Evolutionary conservation across 306 rosid genomes (phyloP), one percentile per base, ranked within the genome.

Genomic region (Psophocarpus tetragonolobus): DNA sequence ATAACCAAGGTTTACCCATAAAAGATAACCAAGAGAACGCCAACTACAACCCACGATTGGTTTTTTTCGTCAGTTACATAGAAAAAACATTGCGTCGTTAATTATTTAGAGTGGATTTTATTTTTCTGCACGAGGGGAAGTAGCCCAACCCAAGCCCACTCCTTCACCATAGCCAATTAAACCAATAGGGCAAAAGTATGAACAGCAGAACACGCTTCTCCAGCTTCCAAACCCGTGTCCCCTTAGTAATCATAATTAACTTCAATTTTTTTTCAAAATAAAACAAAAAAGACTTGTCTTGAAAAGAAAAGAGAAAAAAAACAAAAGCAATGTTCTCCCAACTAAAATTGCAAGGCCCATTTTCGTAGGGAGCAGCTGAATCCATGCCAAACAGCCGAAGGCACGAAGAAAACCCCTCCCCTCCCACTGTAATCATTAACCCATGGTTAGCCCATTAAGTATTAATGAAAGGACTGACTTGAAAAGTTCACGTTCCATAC

Each of bases 391-490:
- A n/a, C n/a, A n/a, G n/a, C n/a, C n/a, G n/a, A n/a, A n/a, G n/a
- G n/a, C n/a, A n/a, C n/a, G n/a, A n/a, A n/a, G n/a, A n/a, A n/a
- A n/a, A n/a, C n/a, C n/a, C n/a, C n/a, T n/a, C n/a, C n/a, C n/a
- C 44, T 13, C 38, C 67, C 76, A 35, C 15, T 47, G 17, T 60
- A 23, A 82, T 21, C 63, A 70, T 26, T 38, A 38, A 64, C 68
- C 4, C 71, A 24, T 23, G 7, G 29, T 53, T 15, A 15, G 57
- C 60, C 36, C 74, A 65, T 35, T 62, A 32, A 45, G 2, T 39
- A 73, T 42, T 23, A 36, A 56, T 9, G 56, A 32, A 45, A 33
- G 24, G 15, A 44, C 71, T 33, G 9, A 15, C 29, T 18, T 21
- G 11, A 35, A 21, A 63, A 24, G 36, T 30, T 8, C 76, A 74